Evolutionary conservation across 2,329 filamentous ascomycete genomes (phyloP).

Genomic region (Fusarium metavorans): DNA sequence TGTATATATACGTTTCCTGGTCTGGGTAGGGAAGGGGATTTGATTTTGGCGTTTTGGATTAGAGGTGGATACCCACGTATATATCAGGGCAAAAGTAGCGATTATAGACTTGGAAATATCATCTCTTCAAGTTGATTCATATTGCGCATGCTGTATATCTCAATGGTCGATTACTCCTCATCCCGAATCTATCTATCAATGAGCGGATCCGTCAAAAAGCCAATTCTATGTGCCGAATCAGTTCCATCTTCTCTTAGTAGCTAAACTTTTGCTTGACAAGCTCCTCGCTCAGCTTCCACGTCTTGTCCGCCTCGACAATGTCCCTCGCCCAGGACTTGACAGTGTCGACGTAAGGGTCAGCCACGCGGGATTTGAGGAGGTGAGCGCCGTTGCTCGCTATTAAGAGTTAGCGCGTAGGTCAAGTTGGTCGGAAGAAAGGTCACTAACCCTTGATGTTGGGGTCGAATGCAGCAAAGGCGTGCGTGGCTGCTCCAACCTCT

Average conservation of each 20-base stretch:
- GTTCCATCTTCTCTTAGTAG: constrained; percentile 29
- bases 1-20: background rate
- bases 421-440: rapidly evolving
- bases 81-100: constrained; percentile 1
- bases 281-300: constrained; percentile 61
- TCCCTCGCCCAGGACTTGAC: constrained; percentile 49
- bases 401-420: background rate
- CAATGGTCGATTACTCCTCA: background rate
- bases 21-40: background rate
- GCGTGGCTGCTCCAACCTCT: constrained; percentile 49
- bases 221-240: background rate
- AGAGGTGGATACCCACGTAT: constrained; percentile 19
- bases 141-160: background rate
- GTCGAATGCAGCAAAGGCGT: constrained; percentile 54
- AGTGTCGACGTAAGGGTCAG: constrained; percentile 46
- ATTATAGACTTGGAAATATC: constrained; percentile 8
- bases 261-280: constrained; percentile 57
- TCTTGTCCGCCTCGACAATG: constrained; percentile 52
- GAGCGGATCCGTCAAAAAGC: background rate
- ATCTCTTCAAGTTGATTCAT: background rate
- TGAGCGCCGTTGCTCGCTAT: constrained; percentile 49
- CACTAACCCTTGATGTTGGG: constrained; percentile 46
- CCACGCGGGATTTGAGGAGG: constrained; percentile 49
- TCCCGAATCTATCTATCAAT: background rate
- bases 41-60: constrained; percentile 19